Conservation (phyloP, 2,329 filamentous ascomycete species). For the Aspergillus japonicus region DNA sequence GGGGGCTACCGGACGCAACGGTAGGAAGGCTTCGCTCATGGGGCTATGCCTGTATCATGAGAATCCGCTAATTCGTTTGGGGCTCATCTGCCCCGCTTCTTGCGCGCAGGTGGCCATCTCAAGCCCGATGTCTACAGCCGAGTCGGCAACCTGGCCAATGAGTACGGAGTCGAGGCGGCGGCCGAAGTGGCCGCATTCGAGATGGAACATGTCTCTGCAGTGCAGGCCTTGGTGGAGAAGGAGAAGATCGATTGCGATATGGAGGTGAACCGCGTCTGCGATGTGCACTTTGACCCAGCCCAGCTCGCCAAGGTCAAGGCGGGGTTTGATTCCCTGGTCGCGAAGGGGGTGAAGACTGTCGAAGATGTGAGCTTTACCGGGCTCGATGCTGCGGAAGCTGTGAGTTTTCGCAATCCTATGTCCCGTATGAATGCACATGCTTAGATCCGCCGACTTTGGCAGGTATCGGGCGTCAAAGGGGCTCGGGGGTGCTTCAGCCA, state of each 20-base stretch:
- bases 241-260: slow-evolving; percentile 48
- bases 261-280: slow-evolving; percentile 38
- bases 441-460: background rate
- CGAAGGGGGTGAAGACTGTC: slow-evolving; percentile 25
- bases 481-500: slow-evolving; percentile 36
- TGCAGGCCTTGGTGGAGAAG: slow-evolving; percentile 41
- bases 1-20: slow-evolving; percentile 45
- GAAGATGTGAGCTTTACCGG: slow-evolving; percentile 28
- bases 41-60: background rate
- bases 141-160: slow-evolving; percentile 31
- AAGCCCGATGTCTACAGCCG: slow-evolving; percentile 44
- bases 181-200: slow-evolving; percentile 44
- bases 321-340: slow-evolving; percentile 29
- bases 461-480: slow-evolving; percentile 40
- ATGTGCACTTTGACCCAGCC: slow-evolving; percentile 37
- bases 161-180: slow-evolving; percentile 38
- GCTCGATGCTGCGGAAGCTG: slow-evolving; percentile 25
- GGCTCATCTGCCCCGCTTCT: too few species aligned
- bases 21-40: slow-evolving; percentile 17
- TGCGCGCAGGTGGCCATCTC: slow-evolving; percentile 38
- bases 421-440: background rate
- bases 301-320: slow-evolving; percentile 32
- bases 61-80: background rate
- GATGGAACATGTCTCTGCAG: slow-evolving; percentile 37
- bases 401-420: slow-evolving; percentile 6